Base-by-base conservation (phyloP, 1,139 yeast species). In the Debaryomyces sp. region DNA sequence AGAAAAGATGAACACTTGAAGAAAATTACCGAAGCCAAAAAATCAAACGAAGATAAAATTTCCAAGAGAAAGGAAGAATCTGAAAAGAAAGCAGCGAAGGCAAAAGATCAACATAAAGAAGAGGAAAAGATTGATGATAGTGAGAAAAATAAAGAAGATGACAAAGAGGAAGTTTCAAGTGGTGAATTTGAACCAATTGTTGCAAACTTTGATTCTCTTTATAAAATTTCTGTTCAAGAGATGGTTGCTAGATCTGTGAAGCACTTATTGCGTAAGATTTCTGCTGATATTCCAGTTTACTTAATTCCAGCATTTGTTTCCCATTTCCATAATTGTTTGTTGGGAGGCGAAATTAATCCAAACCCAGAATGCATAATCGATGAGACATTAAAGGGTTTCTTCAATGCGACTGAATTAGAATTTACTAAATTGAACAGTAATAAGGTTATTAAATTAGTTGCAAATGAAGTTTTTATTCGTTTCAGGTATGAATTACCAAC, bases 241-340 rank as follows among this genome's bases (percentile, higher is more conserved):
- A 84, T 90, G 77, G 68, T 90, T 58, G 78, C 94, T 15, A 85
- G 99, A 71, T 81, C 91, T 21, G 69, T 81, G 43, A 94, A 94
- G 70, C 96, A 90, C 62, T 67, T 86, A 47, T 70, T 92, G 59
- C 84, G 91, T 64, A 63, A 66, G 6, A 66, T 70, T 34, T 67
- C 86, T 33, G 60, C 60, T 5, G 50, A 59, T 1, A 62, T 85
- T 21, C 90, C 96, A n/a, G 53, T 77, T 12, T 68, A 77, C 41
- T 71, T 87, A 53, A 74, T 80, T 50, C 78, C 91, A 4, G 64
- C 78, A 42, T 80, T 86, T 41, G 80, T 89, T 48, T 74, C 87
- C 10, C 95, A 86, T 58, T 78, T 86, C 65, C 87, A 88, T 69
- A 90, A 90, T 68, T 79, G 86, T 58, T 72, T 91, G 54, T 75